A percentile compares a stretch with the other conserved stretches of the same genome.
Evolutionary conservation across 1,284 basidiomycete genomes (phyloP).

Genomic region (Sutorius eximius): DNA sequence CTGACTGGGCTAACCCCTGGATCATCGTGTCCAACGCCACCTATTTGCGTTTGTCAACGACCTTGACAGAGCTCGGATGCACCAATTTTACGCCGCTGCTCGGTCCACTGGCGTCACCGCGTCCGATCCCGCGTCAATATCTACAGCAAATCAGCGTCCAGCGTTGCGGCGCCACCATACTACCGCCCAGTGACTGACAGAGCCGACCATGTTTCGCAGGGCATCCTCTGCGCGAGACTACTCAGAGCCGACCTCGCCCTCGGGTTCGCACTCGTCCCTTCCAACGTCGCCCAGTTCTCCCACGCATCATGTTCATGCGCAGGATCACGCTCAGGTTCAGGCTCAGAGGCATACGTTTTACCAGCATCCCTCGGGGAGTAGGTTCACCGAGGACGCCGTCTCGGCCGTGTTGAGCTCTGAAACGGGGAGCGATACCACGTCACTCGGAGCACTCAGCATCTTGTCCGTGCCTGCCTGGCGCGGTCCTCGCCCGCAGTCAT

Average conservation of each 20-base stretch:
- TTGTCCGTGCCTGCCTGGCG: slow-evolving; percentile 4
- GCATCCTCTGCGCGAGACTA: slow-evolving; percentile 12
- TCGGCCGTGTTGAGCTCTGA: slow-evolving; percentile 32
- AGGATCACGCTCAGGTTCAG: too few relatives aligned
- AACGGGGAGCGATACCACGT: slow-evolving; percentile 18
- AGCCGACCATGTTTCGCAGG: slow-evolving; percentile 24
- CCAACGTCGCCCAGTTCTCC: slow-evolving; percentile 16
- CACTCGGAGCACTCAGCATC: slow-evolving; percentile 5
- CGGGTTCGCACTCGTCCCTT: slow-evolving; percentile 6
- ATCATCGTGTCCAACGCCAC: too few relatives aligned
- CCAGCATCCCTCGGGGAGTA: slow-evolving; percentile 28
- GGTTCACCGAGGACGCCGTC: slow-evolving; percentile 30
- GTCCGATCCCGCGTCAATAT: neutral
- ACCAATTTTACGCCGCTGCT: neutral
- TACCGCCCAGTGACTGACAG: neutral
- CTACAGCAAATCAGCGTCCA: neutral
- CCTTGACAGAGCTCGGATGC: neutral
- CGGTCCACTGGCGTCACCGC: neutral
- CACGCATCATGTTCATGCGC: neutral
- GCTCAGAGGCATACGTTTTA: neutral
- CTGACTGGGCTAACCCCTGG: too few relatives aligned
- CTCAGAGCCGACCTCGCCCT: slow-evolving; percentile 10
- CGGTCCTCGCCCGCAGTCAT: neutral
- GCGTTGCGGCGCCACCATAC: neutral
- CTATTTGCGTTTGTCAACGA: neutral